Conservation (phyloP, 257 asterid species). For the Solanum chmielewskii region DNA sequence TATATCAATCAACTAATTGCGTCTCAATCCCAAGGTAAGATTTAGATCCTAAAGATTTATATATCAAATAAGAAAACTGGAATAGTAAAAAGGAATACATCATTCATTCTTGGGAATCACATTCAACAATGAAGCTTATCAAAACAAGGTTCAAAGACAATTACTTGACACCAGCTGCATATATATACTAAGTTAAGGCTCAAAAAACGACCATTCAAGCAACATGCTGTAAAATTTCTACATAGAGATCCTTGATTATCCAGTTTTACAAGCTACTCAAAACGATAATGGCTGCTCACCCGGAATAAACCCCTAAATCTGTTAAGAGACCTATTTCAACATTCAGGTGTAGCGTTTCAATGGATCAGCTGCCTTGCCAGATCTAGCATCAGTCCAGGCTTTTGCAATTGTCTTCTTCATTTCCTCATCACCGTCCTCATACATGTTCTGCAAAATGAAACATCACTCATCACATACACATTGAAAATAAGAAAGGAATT, state of each 20-base stretch:
- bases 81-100: neutral
- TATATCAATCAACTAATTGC: neutral
- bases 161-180: neutral
- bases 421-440: conserved; percentile 82
- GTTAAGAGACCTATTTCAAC: neutral
- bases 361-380: conserved; percentile 67
- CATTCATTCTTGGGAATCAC: neutral
- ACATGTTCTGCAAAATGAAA: conserved; percentile 49
- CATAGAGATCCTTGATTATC: neutral
- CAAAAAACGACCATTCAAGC: neutral
- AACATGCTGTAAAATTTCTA: neutral
- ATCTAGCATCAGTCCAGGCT: conserved; percentile 84
- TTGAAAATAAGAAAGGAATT: too few relatives aligned
- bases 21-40: neutral
- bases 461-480: neutral
- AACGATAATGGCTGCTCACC: neutral
- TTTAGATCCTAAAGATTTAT: neutral
- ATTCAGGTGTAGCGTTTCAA: conserved; percentile 28
- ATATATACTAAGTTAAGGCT: neutral
- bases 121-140: neutral
- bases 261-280: neutral
- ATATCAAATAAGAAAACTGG: neutral
- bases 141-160: neutral
- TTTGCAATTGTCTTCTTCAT: conserved; percentile 81
- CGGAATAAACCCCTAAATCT: neutral